phyloP scores from a whole-genome alignment of 2,329 filamentous ascomycete genomes.

The Fusarium piperis region DNA sequence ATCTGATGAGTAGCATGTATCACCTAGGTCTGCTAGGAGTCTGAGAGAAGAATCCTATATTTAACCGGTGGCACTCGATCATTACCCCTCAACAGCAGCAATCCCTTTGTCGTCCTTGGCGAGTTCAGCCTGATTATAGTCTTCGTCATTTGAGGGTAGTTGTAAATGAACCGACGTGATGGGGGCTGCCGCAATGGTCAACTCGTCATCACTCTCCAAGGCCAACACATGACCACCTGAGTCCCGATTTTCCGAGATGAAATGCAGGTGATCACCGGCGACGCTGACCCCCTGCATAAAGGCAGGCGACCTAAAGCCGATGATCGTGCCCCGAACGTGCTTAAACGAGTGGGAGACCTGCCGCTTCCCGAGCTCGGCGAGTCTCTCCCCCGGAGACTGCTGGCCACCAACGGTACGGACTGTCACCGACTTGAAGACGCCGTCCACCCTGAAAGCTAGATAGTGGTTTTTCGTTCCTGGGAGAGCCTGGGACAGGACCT shows the following conservation, averaged over 20 bases:
- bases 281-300: conserved; percentile 32
- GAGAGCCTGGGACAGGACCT: neutral
- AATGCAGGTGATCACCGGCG: conserved; percentile 29
- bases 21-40: neutral
- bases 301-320: conserved; percentile 21
- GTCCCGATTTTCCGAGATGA: neutral
- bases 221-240: conserved; percentile 22
- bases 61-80: neutral
- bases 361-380: conserved; percentile 24
- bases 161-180: conserved; percentile 13
- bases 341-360: conserved; percentile 18
- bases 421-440: conserved; percentile 10
- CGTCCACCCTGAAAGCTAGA: conserved; percentile 6
- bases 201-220: conserved; percentile 7
- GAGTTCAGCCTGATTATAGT: conserved; percentile 14
- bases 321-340: neutral
- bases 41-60: neutral
- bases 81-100: conserved; percentile 18
- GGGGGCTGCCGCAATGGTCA: neutral
- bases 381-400: conserved; percentile 12
- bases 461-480: conserved; percentile 18
- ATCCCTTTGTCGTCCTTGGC: conserved; percentile 15
- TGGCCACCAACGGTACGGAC: conserved; percentile 24
- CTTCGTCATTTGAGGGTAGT: conserved; percentile 7
- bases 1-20: neutral